A percentile compares a stretch with the other conserved stretches of the same genome.
phyloP scores from a whole-genome alignment of 371 early-diverging fungal genomes.

The Mortierella sp. region DNA sequence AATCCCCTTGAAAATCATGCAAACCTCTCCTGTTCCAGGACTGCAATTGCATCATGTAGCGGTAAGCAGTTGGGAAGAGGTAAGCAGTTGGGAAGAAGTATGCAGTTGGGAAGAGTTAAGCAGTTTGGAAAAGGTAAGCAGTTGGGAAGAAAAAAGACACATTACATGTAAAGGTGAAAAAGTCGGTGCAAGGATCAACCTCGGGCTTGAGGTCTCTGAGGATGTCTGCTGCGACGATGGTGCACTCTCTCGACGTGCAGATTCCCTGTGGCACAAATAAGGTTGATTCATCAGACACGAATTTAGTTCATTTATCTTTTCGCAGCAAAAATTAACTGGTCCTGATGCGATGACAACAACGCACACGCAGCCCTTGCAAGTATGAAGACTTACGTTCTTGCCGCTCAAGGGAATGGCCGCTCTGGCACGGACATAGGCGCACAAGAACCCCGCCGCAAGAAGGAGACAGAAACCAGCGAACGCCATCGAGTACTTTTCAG shows the following conservation, averaged over 20 bases:
- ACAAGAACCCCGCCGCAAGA: slow-evolving; percentile 33
- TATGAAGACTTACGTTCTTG: slow-evolving; percentile 36
- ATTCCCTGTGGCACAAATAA: slow-evolving; percentile 40
- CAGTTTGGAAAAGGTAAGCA: no score
- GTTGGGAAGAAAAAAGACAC: not conserved
- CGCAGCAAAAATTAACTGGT: not conserved
- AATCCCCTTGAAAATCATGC: slow-evolving; percentile 12
- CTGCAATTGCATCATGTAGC: not conserved
- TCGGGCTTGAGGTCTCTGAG: slow-evolving; percentile 62
- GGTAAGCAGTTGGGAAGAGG: not conserved
- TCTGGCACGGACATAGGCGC: slow-evolving; percentile 40
- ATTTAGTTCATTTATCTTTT: not conserved
- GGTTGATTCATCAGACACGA: slow-evolving; percentile 5
- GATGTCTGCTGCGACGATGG: slow-evolving; percentile 72
- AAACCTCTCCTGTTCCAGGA: not conserved
- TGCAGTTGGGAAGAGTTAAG: not conserved
- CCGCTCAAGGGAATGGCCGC: slow-evolving; percentile 38
- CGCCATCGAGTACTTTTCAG: slow-evolving; percentile 37
- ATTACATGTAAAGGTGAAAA: slow-evolving; percentile 71
- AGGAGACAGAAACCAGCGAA: slow-evolving; percentile 26
- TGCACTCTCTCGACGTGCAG: slow-evolving; percentile 69
- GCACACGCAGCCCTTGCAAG: not conserved
- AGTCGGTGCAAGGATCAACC: slow-evolving; percentile 70
- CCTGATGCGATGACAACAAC: not conserved
- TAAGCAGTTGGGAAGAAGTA: not conserved